Evolutionary conservation across 306 rosid genomes (phyloP).

Genomic region (Myrica gale): DNA sequence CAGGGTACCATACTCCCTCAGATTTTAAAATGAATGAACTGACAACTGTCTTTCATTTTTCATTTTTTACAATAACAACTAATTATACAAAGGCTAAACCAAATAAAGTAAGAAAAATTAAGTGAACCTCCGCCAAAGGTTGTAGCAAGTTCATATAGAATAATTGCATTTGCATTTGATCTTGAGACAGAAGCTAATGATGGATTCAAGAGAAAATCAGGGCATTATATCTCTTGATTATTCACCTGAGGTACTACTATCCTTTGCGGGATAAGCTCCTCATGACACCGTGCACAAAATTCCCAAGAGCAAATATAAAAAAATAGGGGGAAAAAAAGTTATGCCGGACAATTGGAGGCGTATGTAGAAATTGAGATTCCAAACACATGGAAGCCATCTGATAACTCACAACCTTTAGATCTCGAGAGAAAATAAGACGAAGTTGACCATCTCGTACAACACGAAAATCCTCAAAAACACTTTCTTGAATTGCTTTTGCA

Average conservation of each 20-base stretch:
- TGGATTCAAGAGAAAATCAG: no score
- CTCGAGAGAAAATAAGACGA: no score
- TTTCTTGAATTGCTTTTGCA: slow-evolving; percentile 96
- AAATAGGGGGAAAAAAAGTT: slow-evolving; percentile 7
- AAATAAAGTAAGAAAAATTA: background rate
- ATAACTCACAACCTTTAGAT: slow-evolving; percentile 58
- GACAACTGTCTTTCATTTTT: background rate
- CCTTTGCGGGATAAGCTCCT: slow-evolving; percentile 94
- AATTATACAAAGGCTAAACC: background rate
- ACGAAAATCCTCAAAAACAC: slow-evolving; percentile 96
- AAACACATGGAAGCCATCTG: background rate
- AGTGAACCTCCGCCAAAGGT: background rate
- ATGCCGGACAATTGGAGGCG: slow-evolving; percentile 18
- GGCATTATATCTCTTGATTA: background rate
- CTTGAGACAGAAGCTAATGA: no score
- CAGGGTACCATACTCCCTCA: background rate
- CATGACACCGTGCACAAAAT: slow-evolving; percentile 96
- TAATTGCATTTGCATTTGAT: background rate
- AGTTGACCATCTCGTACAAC: slow-evolving; percentile 99
- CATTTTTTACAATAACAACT: background rate
- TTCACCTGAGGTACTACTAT: slow-evolving; percentile 89
- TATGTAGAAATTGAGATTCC: slow-evolving; percentile 12
- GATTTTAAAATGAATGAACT: background rate
- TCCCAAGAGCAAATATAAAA: slow-evolving; percentile 93
- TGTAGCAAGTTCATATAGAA: background rate